Conservation (phyloP, 2,329 filamentous ascomycete species). For the Colletotrichum kahawae region DNA sequence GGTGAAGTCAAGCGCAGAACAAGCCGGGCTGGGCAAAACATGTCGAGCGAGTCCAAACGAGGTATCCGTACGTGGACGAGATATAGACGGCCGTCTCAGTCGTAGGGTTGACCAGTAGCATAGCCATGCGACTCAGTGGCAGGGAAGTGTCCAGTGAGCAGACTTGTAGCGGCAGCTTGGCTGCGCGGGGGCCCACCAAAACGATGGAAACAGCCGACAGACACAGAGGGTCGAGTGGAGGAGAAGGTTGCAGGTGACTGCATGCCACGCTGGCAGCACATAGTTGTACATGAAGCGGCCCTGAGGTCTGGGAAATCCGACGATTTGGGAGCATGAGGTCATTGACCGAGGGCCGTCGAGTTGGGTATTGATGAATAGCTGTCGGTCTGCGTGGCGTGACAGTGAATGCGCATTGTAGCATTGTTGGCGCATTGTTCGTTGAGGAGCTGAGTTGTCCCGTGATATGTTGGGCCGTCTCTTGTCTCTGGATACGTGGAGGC, state of each 20-base stretch:
- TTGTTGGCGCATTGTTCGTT: slow-evolving; percentile 9
- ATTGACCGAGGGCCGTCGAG: slow-evolving; percentile 3
- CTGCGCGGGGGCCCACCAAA: slow-evolving; percentile 11
- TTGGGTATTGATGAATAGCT: slow-evolving; percentile 13
- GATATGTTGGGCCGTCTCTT: neutral
- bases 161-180: slow-evolving; percentile 12
- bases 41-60: neutral
- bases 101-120: neutral
- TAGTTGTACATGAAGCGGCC: neutral
- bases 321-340: slow-evolving; percentile 21
- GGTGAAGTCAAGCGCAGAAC: slow-evolving; percentile 6
- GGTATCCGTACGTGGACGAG: neutral
- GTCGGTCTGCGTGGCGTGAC: neutral
- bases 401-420: neutral
- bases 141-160: neutral
- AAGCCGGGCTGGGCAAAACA: slow-evolving; percentile 2
- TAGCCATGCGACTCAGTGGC: neutral
- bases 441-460: neutral
- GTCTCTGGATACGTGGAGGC: neutral
- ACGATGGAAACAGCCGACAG: slow-evolving; percentile 22
- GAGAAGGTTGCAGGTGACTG: slow-evolving; percentile 13
- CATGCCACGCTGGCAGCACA: slow-evolving; percentile 26
- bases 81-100: neutral
- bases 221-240: slow-evolving; percentile 13
- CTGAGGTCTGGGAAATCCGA: slow-evolving; percentile 17